These are phyloP conservation scores for Elaeagnus macrophylla DNA, from an alignment of 306 rosid species.

Conservation along the genomic window DNA sequence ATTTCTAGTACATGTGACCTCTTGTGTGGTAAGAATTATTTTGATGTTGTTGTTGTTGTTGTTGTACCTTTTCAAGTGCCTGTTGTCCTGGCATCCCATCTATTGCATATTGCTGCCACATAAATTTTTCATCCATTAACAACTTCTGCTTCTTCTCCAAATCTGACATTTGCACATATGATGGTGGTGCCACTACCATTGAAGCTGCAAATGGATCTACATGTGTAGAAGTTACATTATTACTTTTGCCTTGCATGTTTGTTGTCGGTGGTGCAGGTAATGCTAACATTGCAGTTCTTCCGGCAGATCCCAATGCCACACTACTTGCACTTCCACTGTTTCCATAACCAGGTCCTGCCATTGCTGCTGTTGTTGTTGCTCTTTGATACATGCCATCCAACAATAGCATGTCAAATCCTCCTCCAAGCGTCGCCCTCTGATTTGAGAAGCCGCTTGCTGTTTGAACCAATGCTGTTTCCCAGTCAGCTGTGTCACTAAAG, in stretches of 20 bases:
- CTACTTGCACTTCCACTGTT: conserved; percentile 79
- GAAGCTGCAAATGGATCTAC: conserved; percentile 85
- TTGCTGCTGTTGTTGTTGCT: conserved; percentile 21
- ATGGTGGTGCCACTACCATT: conserved; percentile 57
- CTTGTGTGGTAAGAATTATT: conserved; percentile 32
- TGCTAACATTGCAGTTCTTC: conserved; percentile 69
- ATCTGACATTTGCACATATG: conserved; percentile 93
- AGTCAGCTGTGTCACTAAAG: conserved; percentile 52
- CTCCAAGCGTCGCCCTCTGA: conserved; percentile 46
- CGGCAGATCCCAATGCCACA: conserved; percentile 67
- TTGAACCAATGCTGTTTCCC: conserved; percentile 78
- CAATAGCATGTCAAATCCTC: conserved; percentile 64
- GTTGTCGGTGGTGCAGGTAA: conserved; percentile 58
- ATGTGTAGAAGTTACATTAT: neutral
- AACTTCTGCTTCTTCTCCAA: conserved; percentile 83
- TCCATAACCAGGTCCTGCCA: conserved; percentile 44
- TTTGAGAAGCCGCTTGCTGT: conserved; percentile 41
- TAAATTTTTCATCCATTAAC: conserved; percentile 57
- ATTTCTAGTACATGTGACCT: conserved; percentile 32
- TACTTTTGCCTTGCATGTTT: neutral
- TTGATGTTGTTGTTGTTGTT: conserved; percentile 1
- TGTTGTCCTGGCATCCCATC: conserved; percentile 63
- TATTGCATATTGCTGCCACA: conserved; percentile 81
- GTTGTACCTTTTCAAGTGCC: conserved; percentile 32
- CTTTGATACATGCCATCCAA: conserved; percentile 81